Percentiles rank a stretch among this genome's conserved stretches.
These are phyloP conservation scores for Pontederia crassipes DNA, from an alignment of 176 grass and related monocot genomes.

Conservation along the genomic window DNA sequence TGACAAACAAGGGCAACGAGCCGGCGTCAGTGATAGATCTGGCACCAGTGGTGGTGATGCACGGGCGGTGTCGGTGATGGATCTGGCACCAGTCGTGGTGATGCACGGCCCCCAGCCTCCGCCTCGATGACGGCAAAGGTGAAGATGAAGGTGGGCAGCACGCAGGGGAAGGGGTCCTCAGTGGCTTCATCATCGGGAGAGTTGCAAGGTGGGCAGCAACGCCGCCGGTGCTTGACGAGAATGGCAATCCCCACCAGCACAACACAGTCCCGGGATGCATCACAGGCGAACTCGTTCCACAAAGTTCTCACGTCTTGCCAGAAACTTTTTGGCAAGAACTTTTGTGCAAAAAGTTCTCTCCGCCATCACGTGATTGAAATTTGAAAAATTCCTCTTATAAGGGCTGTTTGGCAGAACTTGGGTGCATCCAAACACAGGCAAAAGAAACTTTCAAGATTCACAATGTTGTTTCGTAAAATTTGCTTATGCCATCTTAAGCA, in stretches of 20 bases:
- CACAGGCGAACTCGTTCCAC: constrained; percentile 49
- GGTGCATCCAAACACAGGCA: too few species aligned
- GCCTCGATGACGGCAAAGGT: constrained; percentile 34
- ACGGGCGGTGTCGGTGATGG: constrained; percentile 37
- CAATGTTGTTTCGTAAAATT: too few species aligned
- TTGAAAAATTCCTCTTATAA: too few species aligned
- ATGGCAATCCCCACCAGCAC: constrained; percentile 29
- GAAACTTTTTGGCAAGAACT: too few species aligned
- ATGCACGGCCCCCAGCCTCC: too few species aligned
- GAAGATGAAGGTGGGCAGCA: constrained; percentile 56
- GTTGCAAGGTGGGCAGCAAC: constrained; percentile 39
- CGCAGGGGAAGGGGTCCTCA: constrained; percentile 22
- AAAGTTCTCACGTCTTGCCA: too few species aligned
- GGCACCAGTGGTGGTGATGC: constrained; percentile 39
- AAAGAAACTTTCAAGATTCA: too few species aligned
- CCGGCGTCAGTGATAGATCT: constrained; percentile 27
- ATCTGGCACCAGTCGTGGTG: too few species aligned
- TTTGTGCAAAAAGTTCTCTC: too few species aligned
- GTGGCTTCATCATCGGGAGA: constrained; percentile 24
- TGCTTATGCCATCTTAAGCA: too few species aligned
- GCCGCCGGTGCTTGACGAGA: constrained; percentile 30
- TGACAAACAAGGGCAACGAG: background rate
- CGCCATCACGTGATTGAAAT: too few species aligned
- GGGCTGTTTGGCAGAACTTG: too few species aligned
- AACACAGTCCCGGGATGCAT: constrained; percentile 32